Percentiles rank a stretch among this genome's conserved stretches.
Evolutionary conservation across 73 alveolate species (phyloP).

Genomic region (Breviolum minutum): DNA sequence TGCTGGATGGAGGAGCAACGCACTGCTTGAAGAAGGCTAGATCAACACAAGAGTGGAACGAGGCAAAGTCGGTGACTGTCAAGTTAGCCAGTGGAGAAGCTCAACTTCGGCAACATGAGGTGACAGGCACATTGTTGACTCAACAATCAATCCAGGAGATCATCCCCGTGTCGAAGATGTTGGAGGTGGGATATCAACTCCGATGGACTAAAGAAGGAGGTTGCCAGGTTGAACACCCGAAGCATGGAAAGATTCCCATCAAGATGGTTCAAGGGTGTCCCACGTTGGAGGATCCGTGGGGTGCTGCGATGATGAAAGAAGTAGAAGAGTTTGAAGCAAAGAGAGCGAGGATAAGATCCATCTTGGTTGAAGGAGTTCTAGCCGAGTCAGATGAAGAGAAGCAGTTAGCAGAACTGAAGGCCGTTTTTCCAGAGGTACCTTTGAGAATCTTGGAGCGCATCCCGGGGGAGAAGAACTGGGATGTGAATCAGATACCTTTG

Average conservation of each 20-base stretch:
- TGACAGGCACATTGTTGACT: not conserved
- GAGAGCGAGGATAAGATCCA: not conserved
- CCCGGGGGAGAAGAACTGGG: conserved; percentile 15
- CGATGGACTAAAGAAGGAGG: not conserved
- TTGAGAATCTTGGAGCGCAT: not conserved
- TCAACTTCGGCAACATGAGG: not conserved
- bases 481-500: not conserved
- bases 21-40: not conserved
- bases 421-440: not conserved
- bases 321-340: not conserved
- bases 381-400: not conserved
- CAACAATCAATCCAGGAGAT: not conserved
- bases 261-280: not conserved
- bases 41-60: not conserved
- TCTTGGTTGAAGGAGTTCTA: not conserved
- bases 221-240: not conserved
- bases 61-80: not conserved
- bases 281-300: not conserved
- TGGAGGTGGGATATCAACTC: not conserved
- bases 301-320: not conserved
- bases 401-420: not conserved
- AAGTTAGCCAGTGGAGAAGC: not conserved
- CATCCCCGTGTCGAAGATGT: not conserved
- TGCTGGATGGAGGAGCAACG: conserved; percentile 19
- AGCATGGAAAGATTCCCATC: not conserved